Evolutionary conservation across 2,329 filamentous ascomycete species (phyloP), one percentile per base, ranked within the genome.

Genomic region (Penicillium sp.): DNA sequence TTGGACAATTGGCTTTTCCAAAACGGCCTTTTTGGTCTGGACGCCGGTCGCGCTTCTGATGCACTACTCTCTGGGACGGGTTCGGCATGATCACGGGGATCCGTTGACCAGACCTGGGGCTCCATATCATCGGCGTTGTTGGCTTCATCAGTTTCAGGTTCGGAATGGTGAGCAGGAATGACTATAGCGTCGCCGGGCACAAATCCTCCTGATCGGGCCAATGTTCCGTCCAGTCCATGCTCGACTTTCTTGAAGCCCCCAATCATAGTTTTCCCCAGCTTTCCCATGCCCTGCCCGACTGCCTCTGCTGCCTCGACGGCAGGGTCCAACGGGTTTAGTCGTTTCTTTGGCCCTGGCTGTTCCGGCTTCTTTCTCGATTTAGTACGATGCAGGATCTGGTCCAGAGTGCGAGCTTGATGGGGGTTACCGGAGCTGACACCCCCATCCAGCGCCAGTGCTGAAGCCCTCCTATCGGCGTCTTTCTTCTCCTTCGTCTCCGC

Each of bases 391-490:
- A n/a, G n/a, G n/a, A n/a, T n/a, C n/a, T n/a, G n/a, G n/a, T n/a
- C n/a, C n/a, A n/a, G n/a, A n/a, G 75, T 76, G 49, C 77, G 75
- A 41, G 75, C 72, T 59, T 82, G 72, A 59, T 81, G 77, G 32
- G 79, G 79, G 53, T 82, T 72, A 53, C 78, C 78, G 26, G 77
- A 75, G 58, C 75, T 79, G 34, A 77, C 62, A 49, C 79, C 79
- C 29, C 72, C 66, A 8, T 73, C 71, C 53, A 75, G 66, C 19
- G 59, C 78, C 62, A 60, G 74, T 66, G 33, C 71, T 53, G 46
- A 68, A 60, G 46, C 76, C 69, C 57, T 68, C 35, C 70, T 75
- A 47, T 80, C 69, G 65, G 77, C 77, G 6, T 73, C 54, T 0
- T 77, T 71, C 50, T 77, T 71, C 65, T 31, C 75, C 68, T 17